Conservation (phyloP, 352 stramenopile species). For the Pythium dissotocum region DNA sequence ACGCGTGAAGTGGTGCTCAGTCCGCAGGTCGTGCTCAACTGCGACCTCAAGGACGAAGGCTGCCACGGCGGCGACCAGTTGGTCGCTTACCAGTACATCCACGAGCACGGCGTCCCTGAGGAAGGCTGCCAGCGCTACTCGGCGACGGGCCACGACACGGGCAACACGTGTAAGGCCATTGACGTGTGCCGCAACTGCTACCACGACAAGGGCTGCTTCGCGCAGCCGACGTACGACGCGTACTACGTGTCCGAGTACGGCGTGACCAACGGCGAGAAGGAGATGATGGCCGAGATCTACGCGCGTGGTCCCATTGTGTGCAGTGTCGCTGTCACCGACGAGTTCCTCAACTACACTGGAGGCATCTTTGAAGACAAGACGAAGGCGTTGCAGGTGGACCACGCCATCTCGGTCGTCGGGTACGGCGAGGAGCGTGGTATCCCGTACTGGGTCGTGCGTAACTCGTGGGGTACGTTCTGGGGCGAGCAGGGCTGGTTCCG, state of each 20-base stretch:
- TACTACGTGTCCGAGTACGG: slow-evolving; percentile 96
- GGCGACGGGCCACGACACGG: slow-evolving; percentile 90
- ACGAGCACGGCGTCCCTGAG: slow-evolving; percentile 91
- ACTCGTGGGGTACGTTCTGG: slow-evolving; percentile 95
- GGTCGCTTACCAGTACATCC: slow-evolving; percentile 91
- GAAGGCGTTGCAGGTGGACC: slow-evolving; percentile 62
- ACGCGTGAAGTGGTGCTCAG: slow-evolving; percentile 79
- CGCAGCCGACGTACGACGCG: slow-evolving; percentile 93
- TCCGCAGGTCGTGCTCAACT: slow-evolving; percentile 89
- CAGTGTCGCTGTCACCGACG: slow-evolving; percentile 90
- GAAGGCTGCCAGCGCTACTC: slow-evolving; percentile 95
- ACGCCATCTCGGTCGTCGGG: slow-evolving; percentile 96
- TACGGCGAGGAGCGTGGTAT: slow-evolving; percentile 91
- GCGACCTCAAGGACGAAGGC: slow-evolving; percentile 78
- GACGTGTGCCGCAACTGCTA: slow-evolving; percentile 95
- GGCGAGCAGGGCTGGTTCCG: slow-evolving; percentile 96
- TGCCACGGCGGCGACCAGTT: slow-evolving; percentile 94
- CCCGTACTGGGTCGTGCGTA: slow-evolving; percentile 96
- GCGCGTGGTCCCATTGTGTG: slow-evolving; percentile 93
- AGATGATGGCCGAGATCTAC: slow-evolving; percentile 98
- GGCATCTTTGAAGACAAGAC: slow-evolving; percentile 94
- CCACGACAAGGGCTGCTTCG: slow-evolving; percentile 76
- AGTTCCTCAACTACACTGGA: slow-evolving; percentile 91
- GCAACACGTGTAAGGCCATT: slow-evolving; percentile 80
- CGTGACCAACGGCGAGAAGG: slow-evolving; percentile 83